Evolutionary conservation across 257 asterid species (phyloP).

Genomic region (Scutellaria galericulata): DNA sequence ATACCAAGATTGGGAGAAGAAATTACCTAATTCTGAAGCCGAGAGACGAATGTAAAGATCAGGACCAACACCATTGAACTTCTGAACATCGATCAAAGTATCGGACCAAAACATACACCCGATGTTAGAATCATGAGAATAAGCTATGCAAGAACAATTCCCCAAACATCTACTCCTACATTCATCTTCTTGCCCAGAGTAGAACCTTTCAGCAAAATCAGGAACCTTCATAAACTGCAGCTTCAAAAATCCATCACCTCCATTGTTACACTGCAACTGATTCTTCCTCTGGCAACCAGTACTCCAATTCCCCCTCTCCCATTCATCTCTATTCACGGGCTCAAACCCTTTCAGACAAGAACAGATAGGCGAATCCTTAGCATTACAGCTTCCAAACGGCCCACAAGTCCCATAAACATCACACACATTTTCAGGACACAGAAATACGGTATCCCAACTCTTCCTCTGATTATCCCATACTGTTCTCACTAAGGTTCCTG

Average conservation of each 20-base stretch:
- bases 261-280: slow-evolving; percentile 31
- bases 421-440: slow-evolving; percentile 25
- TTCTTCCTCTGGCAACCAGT: slow-evolving; percentile 42
- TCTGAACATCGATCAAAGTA: background rate
- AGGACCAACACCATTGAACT: background rate
- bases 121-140: background rate
- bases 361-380: slow-evolving; percentile 34
- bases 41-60: background rate
- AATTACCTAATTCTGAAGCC: slow-evolving; percentile 7
- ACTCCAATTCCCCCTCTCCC: slow-evolving; percentile 47
- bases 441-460: slow-evolving; percentile 25
- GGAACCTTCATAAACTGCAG: slow-evolving; percentile 32
- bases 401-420: slow-evolving; percentile 51
- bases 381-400: slow-evolving; percentile 46
- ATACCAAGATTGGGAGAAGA: background rate
- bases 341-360: slow-evolving; percentile 50
- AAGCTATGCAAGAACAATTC: slow-evolving; percentile 26
- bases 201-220: background rate
- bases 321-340: slow-evolving; percentile 33
- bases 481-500: background rate
- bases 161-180: background rate
- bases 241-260: slow-evolving; percentile 38
- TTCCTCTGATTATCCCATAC: slow-evolving; percentile 17
- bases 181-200: background rate
- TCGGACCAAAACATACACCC: background rate